Evolutionary conservation across 257 asterid genomes (phyloP), one percentile per base, ranked within the genome.

Genomic region (Schizonepeta tenuifolia): DNA sequence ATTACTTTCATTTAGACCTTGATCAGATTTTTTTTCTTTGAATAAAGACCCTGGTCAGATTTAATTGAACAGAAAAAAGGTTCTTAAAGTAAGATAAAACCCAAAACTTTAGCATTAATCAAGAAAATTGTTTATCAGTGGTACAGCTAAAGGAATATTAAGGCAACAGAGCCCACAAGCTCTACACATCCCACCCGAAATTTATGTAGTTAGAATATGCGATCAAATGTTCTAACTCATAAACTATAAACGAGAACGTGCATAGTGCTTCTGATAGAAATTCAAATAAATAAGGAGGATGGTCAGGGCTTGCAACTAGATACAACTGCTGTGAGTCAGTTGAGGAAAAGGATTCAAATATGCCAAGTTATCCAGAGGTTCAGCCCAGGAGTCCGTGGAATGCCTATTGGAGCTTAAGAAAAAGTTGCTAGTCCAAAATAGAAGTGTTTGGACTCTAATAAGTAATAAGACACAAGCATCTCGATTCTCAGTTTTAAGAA

Each of bases 201-300:
- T 49, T 24, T 46, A 53, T 33, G 33, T 7, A 47, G 58, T 47
- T 10, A 0, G 18, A 62, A 72, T 12, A 63, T 50, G 41, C 7
- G 9, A 14, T 63, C 17, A 53, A 59, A 66, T 63, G 74, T 57
- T 58, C 67, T 15, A 38, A 55, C 54, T 41, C 14, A 67, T 22
- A 18, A 58, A 59, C 70, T 43, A 49, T 36, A 49, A 69, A 57
- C 58, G 51, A 9, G n/a, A 35, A 35, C 7, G 4, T 21, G 4
- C 46, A 28, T n/a, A 67, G 38, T 21, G 55, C 43, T 67, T 41
- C 24, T 55, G 59, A 41, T 8, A 40, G 56, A 58, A 73, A 24
- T 55, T 38, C 36, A 13, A 15, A 65, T 65, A 24, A 64, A 20
- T 15, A 31, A 7, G 53, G 15, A 28, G 15, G 21, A 18, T 3